These are phyloP conservation scores for Xylariaceae sp. DNA, from an alignment of 2,329 filamentous ascomycete genomes.

Conservation along the genomic window DNA sequence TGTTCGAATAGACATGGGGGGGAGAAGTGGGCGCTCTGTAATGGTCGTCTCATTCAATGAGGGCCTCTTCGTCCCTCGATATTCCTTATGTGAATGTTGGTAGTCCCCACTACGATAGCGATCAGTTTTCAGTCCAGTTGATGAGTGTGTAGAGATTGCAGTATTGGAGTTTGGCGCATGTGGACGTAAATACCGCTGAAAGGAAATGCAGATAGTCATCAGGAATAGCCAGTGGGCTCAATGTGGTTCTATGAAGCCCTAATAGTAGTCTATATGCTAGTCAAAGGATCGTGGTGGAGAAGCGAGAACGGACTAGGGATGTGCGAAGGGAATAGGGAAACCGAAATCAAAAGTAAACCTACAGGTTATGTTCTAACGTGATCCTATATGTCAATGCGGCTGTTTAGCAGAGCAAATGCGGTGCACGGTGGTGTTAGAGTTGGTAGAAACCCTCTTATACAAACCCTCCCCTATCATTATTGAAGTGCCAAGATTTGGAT, in stretches of 20 bases:
- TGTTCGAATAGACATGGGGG: too few relatives aligned
- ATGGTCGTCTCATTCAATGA: too few relatives aligned
- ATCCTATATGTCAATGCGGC: too few relatives aligned
- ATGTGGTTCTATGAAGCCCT: constrained; percentile 5
- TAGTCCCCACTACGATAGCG: neutral
- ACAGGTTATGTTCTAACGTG: too few relatives aligned
- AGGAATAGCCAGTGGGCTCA: constrained; percentile 3
- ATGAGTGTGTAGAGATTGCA: neutral
- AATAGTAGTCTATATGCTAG: constrained; percentile 7
- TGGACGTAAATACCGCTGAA: constrained; percentile 4
- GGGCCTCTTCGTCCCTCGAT: too few relatives aligned
- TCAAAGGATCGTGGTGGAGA: constrained; percentile 26
- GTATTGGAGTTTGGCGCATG: neutral
- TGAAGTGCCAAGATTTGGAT: too few relatives aligned
- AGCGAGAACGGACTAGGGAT: constrained; percentile 19
- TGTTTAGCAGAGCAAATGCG: too few relatives aligned
- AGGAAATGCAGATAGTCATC: neutral
- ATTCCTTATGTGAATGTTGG: neutral
- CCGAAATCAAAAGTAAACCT: too few relatives aligned
- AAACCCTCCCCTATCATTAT: too few relatives aligned
- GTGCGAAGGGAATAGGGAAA: neutral
- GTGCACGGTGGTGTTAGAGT: too few relatives aligned
- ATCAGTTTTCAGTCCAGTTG: neutral
- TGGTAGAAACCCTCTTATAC: too few relatives aligned
- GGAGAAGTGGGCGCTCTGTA: too few relatives aligned